phyloP scores from a whole-genome alignment of 768 basidiomycete species.

The Tephrocybe sp. region DNA sequence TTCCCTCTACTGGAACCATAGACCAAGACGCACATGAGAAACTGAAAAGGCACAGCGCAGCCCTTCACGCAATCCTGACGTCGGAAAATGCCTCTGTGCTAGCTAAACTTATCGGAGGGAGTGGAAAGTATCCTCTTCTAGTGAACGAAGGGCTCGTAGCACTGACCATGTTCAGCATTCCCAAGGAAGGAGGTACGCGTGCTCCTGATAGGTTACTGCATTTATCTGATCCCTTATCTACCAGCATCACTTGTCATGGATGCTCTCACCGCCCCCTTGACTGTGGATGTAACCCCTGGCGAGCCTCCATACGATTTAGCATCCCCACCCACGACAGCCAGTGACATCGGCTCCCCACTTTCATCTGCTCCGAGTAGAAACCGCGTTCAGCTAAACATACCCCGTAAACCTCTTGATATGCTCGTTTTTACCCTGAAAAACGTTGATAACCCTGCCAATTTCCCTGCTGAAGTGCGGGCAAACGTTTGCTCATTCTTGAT shows the following conservation, averaged over 20 bases:
- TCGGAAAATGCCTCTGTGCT: conserved; percentile 60
- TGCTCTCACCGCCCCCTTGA: conserved; percentile 52
- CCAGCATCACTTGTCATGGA: conserved; percentile 63
- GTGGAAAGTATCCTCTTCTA: conserved; percentile 77
- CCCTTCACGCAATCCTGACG: conserved; percentile 50
- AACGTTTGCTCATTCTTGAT: conserved; percentile 74
- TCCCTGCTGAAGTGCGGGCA: conserved; percentile 72
- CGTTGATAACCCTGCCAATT: conserved; percentile 49
- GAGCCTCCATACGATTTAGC: conserved; percentile 33
- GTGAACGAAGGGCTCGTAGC: conserved; percentile 89
- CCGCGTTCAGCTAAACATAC: conserved; percentile 38
- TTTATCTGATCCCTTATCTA: conserved; percentile 1
- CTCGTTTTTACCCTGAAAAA: conserved; percentile 62
- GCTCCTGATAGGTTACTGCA: background rate
- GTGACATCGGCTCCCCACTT: conserved; percentile 47
- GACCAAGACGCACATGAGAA: conserved; percentile 35
- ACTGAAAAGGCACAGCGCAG: conserved; percentile 49
- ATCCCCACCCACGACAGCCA: conserved; percentile 35
- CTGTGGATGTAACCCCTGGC: conserved; percentile 35
- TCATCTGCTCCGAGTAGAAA: conserved; percentile 37
- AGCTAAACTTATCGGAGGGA: conserved; percentile 68
- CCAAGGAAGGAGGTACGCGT: conserved; percentile 59
- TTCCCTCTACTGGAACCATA: conserved; percentile 18
- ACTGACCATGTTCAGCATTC: conserved; percentile 70
- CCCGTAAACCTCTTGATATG: conserved; percentile 65